These are phyloP conservation scores for Lepiota brunneoincarnata DNA, from an alignment of 768 basidiomycete species.

Conservation along the genomic window DNA sequence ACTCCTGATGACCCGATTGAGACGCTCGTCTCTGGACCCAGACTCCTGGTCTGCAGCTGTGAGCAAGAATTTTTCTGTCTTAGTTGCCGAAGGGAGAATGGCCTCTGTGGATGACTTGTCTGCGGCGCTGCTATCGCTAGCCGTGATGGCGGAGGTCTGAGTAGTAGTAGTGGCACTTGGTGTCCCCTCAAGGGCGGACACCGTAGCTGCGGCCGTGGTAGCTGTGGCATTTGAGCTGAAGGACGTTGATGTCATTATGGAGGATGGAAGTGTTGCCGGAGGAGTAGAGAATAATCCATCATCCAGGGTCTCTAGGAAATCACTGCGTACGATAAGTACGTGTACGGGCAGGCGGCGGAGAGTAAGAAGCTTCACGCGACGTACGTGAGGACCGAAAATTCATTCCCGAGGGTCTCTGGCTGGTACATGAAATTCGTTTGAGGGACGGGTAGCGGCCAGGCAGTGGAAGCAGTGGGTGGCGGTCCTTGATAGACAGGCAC, in stretches of 20 bases:
- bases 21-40: slow-evolving; percentile 84
- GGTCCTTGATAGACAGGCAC: slow-evolving; percentile 36
- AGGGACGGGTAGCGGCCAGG: slow-evolving; percentile 51
- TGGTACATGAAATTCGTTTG: slow-evolving; percentile 62
- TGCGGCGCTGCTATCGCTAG: slow-evolving; percentile 17
- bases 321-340: slow-evolving; percentile 40
- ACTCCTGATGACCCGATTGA: slow-evolving; percentile 89
- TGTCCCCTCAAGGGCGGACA: slow-evolving; percentile 14
- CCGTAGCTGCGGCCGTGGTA: slow-evolving; percentile 8
- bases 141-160: slow-evolving; percentile 12
- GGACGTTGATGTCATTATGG: slow-evolving; percentile 44
- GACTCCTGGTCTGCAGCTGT: slow-evolving; percentile 94
- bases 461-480: slow-evolving; percentile 33
- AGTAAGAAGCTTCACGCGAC: slow-evolving; percentile 25
- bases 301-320: slow-evolving; percentile 86
- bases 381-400: slow-evolving; percentile 79
- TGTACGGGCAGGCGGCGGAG: slow-evolving; percentile 1
- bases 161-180: slow-evolving; percentile 11
- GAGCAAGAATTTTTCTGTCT: slow-evolving; percentile 85
- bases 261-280: slow-evolving; percentile 45
- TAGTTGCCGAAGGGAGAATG: slow-evolving; percentile 70
- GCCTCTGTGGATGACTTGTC: slow-evolving; percentile 27
- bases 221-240: slow-evolving; percentile 18
- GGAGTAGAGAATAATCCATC: slow-evolving; percentile 81
- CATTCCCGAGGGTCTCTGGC: slow-evolving; percentile 74